phyloP scores from a whole-genome alignment of 2,329 filamentous ascomycete genomes.

The Penicillium sp. region DNA sequence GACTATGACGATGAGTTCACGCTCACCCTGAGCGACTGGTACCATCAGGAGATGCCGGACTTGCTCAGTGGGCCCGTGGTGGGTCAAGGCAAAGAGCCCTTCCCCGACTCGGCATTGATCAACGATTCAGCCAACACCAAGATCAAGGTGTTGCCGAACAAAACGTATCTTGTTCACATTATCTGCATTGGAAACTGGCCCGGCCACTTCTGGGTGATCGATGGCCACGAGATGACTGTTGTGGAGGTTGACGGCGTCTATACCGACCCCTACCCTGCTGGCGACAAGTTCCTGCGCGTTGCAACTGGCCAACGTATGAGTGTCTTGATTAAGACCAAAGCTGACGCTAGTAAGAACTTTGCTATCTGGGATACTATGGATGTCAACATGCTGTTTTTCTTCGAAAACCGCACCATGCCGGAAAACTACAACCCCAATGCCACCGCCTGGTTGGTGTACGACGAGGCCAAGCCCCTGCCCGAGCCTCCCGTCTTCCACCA shows the following conservation, averaged over 20 bases:
- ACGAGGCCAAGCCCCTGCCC: slow-evolving; percentile 48
- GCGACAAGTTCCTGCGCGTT: slow-evolving; percentile 64
- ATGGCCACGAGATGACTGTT: slow-evolving; percentile 43
- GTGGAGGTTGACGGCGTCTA: slow-evolving; percentile 41
- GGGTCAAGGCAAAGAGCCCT: slow-evolving; percentile 58
- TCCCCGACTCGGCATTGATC: slow-evolving; percentile 67
- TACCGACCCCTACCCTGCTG: slow-evolving; percentile 37
- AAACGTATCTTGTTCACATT: slow-evolving; percentile 71
- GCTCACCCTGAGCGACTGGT: slow-evolving; percentile 69
- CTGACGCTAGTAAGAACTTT: slow-evolving; percentile 62
- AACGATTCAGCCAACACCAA: slow-evolving; percentile 67
- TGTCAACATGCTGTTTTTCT: slow-evolving; percentile 49
- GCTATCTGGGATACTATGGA: slow-evolving; percentile 71
- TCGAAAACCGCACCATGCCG: slow-evolving; percentile 52
- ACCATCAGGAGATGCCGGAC: slow-evolving; percentile 59
- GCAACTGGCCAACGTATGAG: slow-evolving; percentile 64
- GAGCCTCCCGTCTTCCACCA: slow-evolving; percentile 51
- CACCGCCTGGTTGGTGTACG: slow-evolving; percentile 53
- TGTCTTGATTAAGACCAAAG: slow-evolving; percentile 60
- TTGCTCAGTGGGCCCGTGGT: slow-evolving; percentile 47
- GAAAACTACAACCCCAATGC: slow-evolving; percentile 61
- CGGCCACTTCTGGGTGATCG: slow-evolving; percentile 50
- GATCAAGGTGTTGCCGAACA: slow-evolving; percentile 62
- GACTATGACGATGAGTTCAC: slow-evolving; percentile 64
- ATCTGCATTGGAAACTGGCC: slow-evolving; percentile 72